Evolutionary conservation across 192 early-diverging fungal species (phyloP).

Genomic region (Dispira simplex): DNA sequence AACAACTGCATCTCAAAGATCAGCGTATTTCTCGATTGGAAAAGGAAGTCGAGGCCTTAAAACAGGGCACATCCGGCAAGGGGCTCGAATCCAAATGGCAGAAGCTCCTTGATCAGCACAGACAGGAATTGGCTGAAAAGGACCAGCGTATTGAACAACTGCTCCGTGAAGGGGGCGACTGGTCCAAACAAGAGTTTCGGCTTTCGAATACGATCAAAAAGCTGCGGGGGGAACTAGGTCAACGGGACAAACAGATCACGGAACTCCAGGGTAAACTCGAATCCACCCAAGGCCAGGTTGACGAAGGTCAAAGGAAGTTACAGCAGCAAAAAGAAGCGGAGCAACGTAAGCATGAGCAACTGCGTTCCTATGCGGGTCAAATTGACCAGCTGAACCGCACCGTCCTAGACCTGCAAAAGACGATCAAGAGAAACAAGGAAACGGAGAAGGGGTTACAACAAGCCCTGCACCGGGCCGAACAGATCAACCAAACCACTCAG

Average conservation of each 20-base stretch:
- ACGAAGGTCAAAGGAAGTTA: conserved; percentile 32
- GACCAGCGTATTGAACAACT: conserved; percentile 15
- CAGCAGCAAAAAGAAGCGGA: conserved; percentile 22
- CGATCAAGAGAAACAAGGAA: conserved; percentile 13
- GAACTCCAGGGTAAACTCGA: conserved; percentile 37
- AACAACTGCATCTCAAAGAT: not conserved
- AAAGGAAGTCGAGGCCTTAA: conserved; percentile 21
- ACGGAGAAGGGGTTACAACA: conserved; percentile 14
- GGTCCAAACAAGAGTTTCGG: conserved; percentile 62
- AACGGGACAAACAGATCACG: conserved; percentile 33
- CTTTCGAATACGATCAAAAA: conserved; percentile 56
- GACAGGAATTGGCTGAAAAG: conserved; percentile 11
- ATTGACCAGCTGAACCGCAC: conserved; percentile 10
- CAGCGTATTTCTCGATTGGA: conserved; percentile 20
- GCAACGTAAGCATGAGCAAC: conserved; percentile 19
- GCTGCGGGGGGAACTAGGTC: conserved; percentile 44
- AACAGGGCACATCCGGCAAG: conserved; percentile 16
- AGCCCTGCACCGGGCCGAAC: conserved; percentile 19
- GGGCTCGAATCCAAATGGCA: conserved; percentile 18
- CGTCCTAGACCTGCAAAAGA: conserved; percentile 15
- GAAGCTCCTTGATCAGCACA: conserved; percentile 21
- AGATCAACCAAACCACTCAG: conserved; percentile 16
- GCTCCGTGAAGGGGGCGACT: conserved; percentile 43
- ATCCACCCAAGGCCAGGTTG: conserved; percentile 19
- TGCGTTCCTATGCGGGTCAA: conserved; percentile 12